These are phyloP conservation scores for Phaeosphaeria sp. DNA, from an alignment of 2,329 filamentous ascomycete species.

Conservation along the genomic window DNA sequence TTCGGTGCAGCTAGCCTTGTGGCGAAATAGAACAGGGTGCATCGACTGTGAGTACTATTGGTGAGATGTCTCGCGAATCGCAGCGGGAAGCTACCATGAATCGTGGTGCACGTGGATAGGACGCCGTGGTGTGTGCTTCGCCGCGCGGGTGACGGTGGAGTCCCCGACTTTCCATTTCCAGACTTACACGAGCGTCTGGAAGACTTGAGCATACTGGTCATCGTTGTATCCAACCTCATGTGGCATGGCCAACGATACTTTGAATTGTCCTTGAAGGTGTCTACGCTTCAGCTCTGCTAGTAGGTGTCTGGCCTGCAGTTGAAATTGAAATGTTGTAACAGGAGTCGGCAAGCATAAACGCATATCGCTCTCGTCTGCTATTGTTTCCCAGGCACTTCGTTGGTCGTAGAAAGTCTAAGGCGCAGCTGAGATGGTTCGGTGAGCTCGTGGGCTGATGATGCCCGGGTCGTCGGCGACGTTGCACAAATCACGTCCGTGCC, in stretches of 20 bases:
- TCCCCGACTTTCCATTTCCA: background rate
- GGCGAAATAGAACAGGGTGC: background rate
- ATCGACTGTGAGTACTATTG: background rate
- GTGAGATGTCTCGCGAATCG: background rate
- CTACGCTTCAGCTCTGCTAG: too few relatives aligned
- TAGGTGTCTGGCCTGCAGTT: too few relatives aligned
- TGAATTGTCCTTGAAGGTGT: too few relatives aligned
- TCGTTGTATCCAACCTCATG: too few relatives aligned
- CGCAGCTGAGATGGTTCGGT: background rate
- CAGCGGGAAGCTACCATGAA: background rate
- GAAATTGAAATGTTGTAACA: too few relatives aligned
- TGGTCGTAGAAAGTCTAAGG: background rate
- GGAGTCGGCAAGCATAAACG: too few relatives aligned
- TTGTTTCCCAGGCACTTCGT: background rate
- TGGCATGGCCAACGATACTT: too few relatives aligned
- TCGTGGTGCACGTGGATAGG: background rate
- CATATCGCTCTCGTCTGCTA: background rate
- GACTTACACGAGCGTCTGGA: background rate
- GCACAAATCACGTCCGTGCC: background rate
- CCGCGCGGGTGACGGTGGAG: background rate
- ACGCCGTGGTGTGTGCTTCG: background rate
- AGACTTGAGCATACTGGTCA: too few relatives aligned
- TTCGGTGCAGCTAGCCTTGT: background rate
- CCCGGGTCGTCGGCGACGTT: background rate
- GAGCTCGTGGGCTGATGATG: background rate